A percentile compares a stretch with the other conserved stretches of the same genome.
These are phyloP conservation scores for Syzygium grande DNA, from an alignment of 345 rosid genomes.

Conservation along the genomic window DNA sequence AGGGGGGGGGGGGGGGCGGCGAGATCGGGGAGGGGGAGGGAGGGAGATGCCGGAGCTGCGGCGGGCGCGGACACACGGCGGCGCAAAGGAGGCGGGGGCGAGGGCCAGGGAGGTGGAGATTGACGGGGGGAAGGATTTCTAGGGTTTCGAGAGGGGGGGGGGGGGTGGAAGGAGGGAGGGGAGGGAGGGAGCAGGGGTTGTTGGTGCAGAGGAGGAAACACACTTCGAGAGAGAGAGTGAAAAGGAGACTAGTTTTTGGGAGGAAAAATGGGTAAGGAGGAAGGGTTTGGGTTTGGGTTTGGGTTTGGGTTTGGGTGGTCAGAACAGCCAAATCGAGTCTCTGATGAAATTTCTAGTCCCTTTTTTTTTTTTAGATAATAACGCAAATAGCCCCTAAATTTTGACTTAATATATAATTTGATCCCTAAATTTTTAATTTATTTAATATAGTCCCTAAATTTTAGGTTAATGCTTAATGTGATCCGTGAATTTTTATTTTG, in stretches of 20 bases:
- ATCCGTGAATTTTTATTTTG: too few relatives aligned
- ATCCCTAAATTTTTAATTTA: too few relatives aligned
- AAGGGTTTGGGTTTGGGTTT: constrained; percentile 21
- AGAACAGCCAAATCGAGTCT: constrained; percentile 14
- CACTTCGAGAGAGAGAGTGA: not conserved
- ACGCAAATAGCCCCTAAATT: too few relatives aligned
- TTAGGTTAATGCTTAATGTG: too few relatives aligned
- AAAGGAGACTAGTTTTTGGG: not conserved
- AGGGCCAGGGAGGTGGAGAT: not conserved
- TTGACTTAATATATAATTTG: too few relatives aligned
- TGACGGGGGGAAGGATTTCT: not conserved
- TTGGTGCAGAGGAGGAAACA: not conserved
- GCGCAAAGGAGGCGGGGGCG: not conserved
- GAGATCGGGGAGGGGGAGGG: not conserved
- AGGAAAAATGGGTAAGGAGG: not conserved
- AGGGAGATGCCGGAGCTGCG: not conserved
- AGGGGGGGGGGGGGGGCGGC: not conserved
- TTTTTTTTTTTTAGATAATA: not conserved
- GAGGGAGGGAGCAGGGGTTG: not conserved
- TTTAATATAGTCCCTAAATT: too few relatives aligned
- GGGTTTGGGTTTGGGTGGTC: constrained; percentile 31
- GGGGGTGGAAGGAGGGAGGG: not conserved
- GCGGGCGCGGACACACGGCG: not conserved
- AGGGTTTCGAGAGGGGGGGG: constrained; percentile 20
- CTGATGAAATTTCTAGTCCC: not conserved